Conservation (phyloP, 2,329 filamentous ascomycete species). For the Periconia digitata region DNA sequence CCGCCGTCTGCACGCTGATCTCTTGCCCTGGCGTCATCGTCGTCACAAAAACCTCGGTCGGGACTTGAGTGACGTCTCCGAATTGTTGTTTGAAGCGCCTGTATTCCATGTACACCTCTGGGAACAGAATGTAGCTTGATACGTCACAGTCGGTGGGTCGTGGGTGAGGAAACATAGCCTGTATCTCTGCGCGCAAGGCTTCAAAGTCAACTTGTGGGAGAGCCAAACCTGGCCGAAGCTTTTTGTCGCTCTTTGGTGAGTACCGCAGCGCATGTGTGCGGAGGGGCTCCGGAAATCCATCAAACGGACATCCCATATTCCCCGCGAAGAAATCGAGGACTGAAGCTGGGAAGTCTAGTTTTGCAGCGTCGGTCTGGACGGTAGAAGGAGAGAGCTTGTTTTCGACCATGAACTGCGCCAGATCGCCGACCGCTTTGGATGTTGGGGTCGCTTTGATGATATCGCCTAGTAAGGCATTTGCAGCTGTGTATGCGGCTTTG, state of each 20-base stretch:
- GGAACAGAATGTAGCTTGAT: slow-evolving; percentile 95
- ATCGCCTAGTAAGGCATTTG: slow-evolving; percentile 93
- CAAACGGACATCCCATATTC: slow-evolving; percentile 97
- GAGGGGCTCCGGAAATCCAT: slow-evolving; percentile 95
- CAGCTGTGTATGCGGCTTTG: slow-evolving; percentile 98
- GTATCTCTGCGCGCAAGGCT: slow-evolving; percentile 82
- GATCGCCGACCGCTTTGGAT: slow-evolving; percentile 96
- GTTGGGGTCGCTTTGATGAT: slow-evolving; percentile 99
- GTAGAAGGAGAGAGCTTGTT: slow-evolving; percentile 86
- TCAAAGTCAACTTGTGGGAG: slow-evolving; percentile 85
- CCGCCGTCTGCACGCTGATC: slow-evolving; percentile 97
- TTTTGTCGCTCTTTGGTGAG: slow-evolving; percentile 91
- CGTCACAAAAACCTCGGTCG: slow-evolving; percentile 92
- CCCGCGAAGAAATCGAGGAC: slow-evolving; percentile 98
- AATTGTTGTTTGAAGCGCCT: slow-evolving; percentile 88
- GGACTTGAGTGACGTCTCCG: slow-evolving; percentile 90
- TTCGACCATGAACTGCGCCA: slow-evolving; percentile 99
- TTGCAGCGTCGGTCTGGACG: slow-evolving; percentile 77
- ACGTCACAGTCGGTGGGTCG: slow-evolving; percentile 77
- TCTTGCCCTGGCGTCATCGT: slow-evolving; percentile 93
- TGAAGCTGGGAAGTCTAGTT: slow-evolving; percentile 96
- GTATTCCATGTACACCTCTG: slow-evolving; percentile 98
- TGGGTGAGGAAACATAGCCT: slow-evolving; percentile 78
- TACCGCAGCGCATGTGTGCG: slow-evolving; percentile 83
- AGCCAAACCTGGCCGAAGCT: slow-evolving; percentile 78